Evolutionary conservation across 2,329 filamentous ascomycete species (phyloP).

Genomic region (Colletotrichum navitas): DNA sequence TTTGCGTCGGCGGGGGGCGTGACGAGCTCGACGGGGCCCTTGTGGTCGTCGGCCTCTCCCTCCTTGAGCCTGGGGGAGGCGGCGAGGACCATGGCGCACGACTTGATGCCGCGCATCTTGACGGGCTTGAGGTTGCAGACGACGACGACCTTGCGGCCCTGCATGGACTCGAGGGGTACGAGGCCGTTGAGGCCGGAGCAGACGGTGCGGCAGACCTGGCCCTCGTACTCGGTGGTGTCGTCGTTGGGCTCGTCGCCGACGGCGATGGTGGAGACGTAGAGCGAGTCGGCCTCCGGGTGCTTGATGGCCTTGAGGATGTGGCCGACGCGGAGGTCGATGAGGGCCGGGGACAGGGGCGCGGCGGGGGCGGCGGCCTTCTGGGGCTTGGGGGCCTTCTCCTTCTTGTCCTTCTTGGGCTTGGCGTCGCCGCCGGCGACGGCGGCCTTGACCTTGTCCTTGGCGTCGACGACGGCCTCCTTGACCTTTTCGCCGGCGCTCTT

Average conservation of each 20-base stretch:
- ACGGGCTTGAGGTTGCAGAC: conserved; percentile 99
- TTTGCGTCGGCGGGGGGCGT: conserved; percentile 81
- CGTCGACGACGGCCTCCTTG: conserved; percentile 59
- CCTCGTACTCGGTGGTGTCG: conserved; percentile 92
- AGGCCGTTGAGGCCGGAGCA: conserved; percentile 97
- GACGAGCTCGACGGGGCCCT: conserved; percentile 92
- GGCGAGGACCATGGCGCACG: conserved; percentile 90
- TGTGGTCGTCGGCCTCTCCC: conserved; percentile 87
- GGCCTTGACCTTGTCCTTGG: conserved; percentile 63
- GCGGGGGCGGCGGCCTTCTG: conserved; percentile 76
- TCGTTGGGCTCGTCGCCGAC: conserved; percentile 91
- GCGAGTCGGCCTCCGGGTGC: conserved; percentile 95
- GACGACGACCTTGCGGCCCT: conserved; percentile 92
- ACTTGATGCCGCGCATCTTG: conserved; percentile 93
- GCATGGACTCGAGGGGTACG: conserved; percentile 94
- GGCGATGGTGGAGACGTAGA: conserved; percentile 95
- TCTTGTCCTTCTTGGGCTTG: conserved; percentile 85
- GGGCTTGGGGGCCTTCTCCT: conserved; percentile 86
- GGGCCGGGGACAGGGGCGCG: conserved; percentile 82
- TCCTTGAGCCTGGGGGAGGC: conserved; percentile 87
- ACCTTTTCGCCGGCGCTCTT: conserved; percentile 65
- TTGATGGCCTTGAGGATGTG: conserved; percentile 97
- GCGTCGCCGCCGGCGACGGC: conserved; percentile 52
- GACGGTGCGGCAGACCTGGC: conserved; percentile 91
- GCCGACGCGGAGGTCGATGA: conserved; percentile 96